Conservation (phyloP, 768 basidiomycete species). For the Sporobolomyces phaffii region DNA sequence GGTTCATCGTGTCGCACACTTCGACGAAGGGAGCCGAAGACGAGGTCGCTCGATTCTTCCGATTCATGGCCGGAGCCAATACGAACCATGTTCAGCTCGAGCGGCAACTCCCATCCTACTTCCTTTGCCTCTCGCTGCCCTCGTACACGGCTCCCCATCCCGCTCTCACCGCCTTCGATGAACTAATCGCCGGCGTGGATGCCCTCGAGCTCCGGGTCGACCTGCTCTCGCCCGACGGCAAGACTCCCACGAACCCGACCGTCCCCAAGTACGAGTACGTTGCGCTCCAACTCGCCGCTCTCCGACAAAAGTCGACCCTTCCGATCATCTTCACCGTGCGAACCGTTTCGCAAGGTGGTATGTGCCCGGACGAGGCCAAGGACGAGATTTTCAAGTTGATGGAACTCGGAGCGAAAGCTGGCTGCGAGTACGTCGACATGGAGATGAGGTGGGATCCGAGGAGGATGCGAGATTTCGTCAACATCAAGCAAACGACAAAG, state of each 20-base stretch:
- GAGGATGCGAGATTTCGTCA: constrained; percentile 56
- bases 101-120: constrained; percentile 67
- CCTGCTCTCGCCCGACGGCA: constrained; percentile 58
- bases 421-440: constrained; percentile 87
- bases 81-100: constrained; percentile 53
- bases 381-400: constrained; percentile 70
- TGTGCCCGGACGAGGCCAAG: constrained; percentile 72
- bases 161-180: constrained; percentile 62
- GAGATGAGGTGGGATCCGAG: constrained; percentile 71
- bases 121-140: constrained; percentile 86
- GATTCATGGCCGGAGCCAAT: constrained; percentile 67
- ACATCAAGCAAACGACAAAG: constrained; percentile 64
- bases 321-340: constrained; percentile 91
- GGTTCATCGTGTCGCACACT: constrained; percentile 29
- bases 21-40: constrained; percentile 43
- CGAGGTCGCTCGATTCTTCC: constrained; percentile 80
- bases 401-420: constrained; percentile 68
- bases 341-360: constrained; percentile 79
- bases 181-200: constrained; percentile 74
- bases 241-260: constrained; percentile 50
- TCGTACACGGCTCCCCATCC: constrained; percentile 48
- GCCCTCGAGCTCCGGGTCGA: constrained; percentile 93
- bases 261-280: constrained; percentile 70
- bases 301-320: constrained; percentile 68
- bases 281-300: constrained; percentile 66